Percentiles rank a stretch among this genome's conserved stretches.
Conservation (phyloP, 1,139 yeast species). For the Kurtzmaniella quercitrusa region DNA sequence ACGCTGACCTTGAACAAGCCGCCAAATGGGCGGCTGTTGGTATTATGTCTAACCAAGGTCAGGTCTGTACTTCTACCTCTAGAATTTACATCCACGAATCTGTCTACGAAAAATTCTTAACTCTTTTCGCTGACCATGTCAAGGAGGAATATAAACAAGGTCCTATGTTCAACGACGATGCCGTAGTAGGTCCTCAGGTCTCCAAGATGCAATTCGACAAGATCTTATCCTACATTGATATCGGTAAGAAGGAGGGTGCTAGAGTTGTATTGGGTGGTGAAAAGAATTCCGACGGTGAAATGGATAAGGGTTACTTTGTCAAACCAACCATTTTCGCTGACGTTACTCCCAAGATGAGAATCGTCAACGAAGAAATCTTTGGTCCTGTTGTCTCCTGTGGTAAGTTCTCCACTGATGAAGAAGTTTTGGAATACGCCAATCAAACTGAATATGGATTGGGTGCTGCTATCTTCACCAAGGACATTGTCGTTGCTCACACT, state of each 20-base stretch:
- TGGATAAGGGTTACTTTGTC: conserved; percentile 44
- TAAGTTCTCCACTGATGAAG: conserved; percentile 50
- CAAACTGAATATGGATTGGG: conserved; percentile 55
- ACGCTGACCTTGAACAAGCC: conserved; percentile 73
- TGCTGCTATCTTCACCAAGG: conserved; percentile 75
- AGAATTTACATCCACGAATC: conserved; percentile 42
- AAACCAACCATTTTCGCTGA: conserved; percentile 56
- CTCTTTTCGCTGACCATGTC: conserved; percentile 30
- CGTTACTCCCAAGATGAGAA: conserved; percentile 47
- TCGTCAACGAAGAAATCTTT: conserved; percentile 55
- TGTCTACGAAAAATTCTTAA: conserved; percentile 47
- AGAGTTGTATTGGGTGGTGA: conserved; percentile 45
- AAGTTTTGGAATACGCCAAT: conserved; percentile 48
- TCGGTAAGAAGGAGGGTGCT: conserved; percentile 57
- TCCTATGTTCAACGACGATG: conserved; percentile 50
- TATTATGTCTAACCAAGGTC: conserved; percentile 69
- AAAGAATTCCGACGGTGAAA: conserved; percentile 30
- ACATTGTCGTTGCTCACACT: conserved; percentile 40
- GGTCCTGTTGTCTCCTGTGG: conserved; percentile 58
- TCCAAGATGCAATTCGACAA: conserved; percentile 65
- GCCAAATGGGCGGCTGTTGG: conserved; percentile 86
- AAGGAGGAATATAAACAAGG: conserved; percentile 53
- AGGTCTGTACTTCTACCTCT: conserved; percentile 45
- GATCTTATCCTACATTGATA: conserved; percentile 45
- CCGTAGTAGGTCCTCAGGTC: conserved; percentile 77